A percentile compares a stretch with the other conserved stretches of the same genome.
These are phyloP conservation scores for Huntiella abstrusa DNA, from an alignment of 2,329 filamentous ascomycete species.

Conservation along the genomic window DNA sequence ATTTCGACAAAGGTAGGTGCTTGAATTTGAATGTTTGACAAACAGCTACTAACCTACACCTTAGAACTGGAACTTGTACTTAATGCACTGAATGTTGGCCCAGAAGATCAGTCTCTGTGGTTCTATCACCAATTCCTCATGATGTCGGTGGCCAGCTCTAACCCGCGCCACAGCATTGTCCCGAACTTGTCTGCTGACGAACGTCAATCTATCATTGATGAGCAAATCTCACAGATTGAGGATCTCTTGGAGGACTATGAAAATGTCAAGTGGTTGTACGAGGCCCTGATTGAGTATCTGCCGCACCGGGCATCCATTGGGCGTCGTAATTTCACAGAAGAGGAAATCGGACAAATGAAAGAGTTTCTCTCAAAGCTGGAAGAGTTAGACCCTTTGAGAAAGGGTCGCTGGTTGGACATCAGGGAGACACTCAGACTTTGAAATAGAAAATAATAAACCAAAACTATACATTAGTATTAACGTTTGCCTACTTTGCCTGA, in stretches of 20 bases:
- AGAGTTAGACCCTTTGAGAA: constrained; percentile 53
- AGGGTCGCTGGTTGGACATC: constrained; percentile 57
- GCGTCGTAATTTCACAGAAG: constrained; percentile 20
- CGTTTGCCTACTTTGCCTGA: background rate
- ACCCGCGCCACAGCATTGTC: constrained; percentile 37
- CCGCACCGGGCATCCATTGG: constrained; percentile 37
- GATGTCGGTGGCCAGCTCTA: constrained; percentile 39
- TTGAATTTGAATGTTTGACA: no score
- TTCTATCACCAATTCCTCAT: constrained; percentile 89
- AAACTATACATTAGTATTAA: background rate
- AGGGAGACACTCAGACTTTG: constrained; percentile 23
- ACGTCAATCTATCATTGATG: constrained; percentile 43
- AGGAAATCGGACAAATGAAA: constrained; percentile 27
- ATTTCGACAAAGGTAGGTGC: constrained; percentile 48
- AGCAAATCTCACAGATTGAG: constrained; percentile 57
- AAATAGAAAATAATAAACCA: background rate
- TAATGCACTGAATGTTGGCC: constrained; percentile 67
- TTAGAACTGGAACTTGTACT: constrained; percentile 57
- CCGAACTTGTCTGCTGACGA: constrained; percentile 42
- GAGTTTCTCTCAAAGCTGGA: constrained; percentile 47
- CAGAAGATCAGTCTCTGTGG: constrained; percentile 91
- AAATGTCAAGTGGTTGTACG: constrained; percentile 67
- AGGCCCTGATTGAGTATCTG: constrained; percentile 62
- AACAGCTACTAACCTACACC: no score
- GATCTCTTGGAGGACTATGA: constrained; percentile 41